Evolutionary conservation across 345 rosid species (phyloP).

Genomic region (Eucalyptus regnans): DNA sequence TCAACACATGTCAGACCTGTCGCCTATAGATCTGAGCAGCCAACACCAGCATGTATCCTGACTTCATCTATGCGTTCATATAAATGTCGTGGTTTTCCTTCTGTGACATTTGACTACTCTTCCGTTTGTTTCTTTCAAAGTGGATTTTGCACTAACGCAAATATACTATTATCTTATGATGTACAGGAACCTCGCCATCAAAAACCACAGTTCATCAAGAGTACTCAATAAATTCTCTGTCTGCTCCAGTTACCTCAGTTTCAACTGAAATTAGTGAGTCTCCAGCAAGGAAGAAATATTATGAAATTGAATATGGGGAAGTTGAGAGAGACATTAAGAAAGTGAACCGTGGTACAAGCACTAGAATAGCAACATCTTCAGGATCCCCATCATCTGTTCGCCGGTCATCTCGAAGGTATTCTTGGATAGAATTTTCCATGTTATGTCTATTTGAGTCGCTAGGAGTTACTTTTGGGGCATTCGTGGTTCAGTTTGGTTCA

Average conservation of each 20-base stretch:
- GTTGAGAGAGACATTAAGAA: constrained; percentile 13
- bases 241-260: constrained; percentile 55
- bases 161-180: background rate
- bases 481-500: background rate
- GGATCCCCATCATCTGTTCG: constrained; percentile 34
- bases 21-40: background rate
- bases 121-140: background rate
- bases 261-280: constrained; percentile 46
- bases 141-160: background rate
- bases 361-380: constrained; percentile 28
- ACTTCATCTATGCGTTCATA: background rate
- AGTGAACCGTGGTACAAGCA: constrained; percentile 13
- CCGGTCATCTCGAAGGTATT: constrained; percentile 32
- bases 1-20: background rate
- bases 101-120: background rate
- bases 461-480: background rate
- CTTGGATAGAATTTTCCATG: background rate
- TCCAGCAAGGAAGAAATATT: constrained; percentile 24
- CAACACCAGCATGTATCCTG: background rate
- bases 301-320: constrained; percentile 14
- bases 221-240: constrained; percentile 32
- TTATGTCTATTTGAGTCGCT: background rate
- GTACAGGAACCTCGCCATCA: constrained; percentile 34
- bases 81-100: background rate
- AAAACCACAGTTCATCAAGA: constrained; percentile 32